Percentiles rank a stretch among this genome's conserved stretches.
These are phyloP conservation scores for Apiospora malaysiana DNA, from an alignment of 2,329 filamentous ascomycete species.

Conservation along the genomic window DNA sequence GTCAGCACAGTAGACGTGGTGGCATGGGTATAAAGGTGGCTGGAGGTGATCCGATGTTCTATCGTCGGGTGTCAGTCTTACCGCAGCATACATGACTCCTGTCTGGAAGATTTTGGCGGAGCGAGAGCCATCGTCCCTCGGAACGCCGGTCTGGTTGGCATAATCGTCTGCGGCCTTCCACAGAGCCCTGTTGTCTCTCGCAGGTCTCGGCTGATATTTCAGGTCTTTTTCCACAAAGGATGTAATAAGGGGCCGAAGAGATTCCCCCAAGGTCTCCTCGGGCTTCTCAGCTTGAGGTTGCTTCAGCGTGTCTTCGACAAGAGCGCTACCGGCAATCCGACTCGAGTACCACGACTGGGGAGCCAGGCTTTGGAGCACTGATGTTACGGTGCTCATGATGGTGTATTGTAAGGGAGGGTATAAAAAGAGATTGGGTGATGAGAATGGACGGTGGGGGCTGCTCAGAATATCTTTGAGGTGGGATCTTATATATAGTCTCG, in stretches of 20 bases:
- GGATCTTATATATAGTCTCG: neutral
- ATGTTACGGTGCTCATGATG: neutral
- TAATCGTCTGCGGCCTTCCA: constrained; percentile 5
- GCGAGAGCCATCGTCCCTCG: neutral
- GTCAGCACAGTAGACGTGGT: neutral
- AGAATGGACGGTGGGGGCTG: neutral
- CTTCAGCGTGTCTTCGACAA: neutral
- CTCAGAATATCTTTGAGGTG: neutral
- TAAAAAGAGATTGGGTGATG: neutral
- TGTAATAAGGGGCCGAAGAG: neutral
- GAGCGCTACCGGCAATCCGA: neutral
- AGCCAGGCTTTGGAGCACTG: neutral
- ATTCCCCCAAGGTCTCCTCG: neutral
- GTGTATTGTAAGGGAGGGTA: neutral
- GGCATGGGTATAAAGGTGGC: no score
- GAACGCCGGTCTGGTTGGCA: neutral
- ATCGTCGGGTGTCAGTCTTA: neutral
- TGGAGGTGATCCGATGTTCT: neutral
- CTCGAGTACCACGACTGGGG: constrained; percentile 1
- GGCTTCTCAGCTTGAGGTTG: neutral
- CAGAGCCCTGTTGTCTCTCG: neutral
- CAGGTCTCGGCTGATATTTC: neutral
- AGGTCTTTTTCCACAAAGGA: neutral
- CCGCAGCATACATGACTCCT: neutral
- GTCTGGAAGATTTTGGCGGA: constrained; percentile 13